A percentile compares a stretch with the other conserved stretches of the same genome.
phyloP scores from a whole-genome alignment of 2,329 filamentous ascomycete species.

The Davidsoniella eucalypti region DNA sequence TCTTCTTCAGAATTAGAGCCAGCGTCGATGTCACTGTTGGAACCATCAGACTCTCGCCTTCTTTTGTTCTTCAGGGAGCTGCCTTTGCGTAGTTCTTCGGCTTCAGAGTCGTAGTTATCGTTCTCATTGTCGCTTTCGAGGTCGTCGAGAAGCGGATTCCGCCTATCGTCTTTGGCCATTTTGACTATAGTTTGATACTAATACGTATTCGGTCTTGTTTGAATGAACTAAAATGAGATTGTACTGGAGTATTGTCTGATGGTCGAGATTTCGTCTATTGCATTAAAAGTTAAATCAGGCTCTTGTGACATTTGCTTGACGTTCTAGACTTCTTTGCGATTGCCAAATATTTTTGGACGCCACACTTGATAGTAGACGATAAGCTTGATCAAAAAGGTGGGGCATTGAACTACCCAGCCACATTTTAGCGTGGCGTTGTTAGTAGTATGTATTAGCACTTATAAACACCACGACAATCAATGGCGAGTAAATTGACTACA shows the following conservation, averaged over 20 bases:
- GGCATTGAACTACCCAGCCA: neutral
- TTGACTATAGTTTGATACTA: neutral
- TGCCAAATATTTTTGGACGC: slow-evolving; percentile 11
- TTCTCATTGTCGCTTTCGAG: slow-evolving; percentile 40
- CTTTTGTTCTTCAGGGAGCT: slow-evolving; percentile 45
- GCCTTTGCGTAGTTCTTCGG: slow-evolving; percentile 49
- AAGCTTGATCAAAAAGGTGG: neutral
- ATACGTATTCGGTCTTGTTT: neutral
- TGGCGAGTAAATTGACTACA: no score
- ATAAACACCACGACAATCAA: neutral
- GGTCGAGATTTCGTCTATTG: neutral
- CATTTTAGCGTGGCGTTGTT: neutral
- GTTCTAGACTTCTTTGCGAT: neutral
- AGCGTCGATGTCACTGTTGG: slow-evolving; percentile 24
- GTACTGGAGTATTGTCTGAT: no score
- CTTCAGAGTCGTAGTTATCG: slow-evolving; percentile 49
- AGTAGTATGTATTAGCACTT: neutral
- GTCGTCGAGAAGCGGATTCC: slow-evolving; percentile 12
- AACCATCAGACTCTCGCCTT: slow-evolving; percentile 33
- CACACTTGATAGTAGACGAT: slow-evolving; percentile 6
- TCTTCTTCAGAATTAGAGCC: slow-evolving; percentile 20
- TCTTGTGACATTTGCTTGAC: no score
- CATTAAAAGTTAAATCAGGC: neutral
- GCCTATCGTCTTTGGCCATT: slow-evolving; percentile 16
- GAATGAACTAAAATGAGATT: neutral